Percentiles rank a stretch among this genome's conserved stretches.
Conservation (phyloP, 371 early-diverging fungal species). For the Modicella reniformis region DNA sequence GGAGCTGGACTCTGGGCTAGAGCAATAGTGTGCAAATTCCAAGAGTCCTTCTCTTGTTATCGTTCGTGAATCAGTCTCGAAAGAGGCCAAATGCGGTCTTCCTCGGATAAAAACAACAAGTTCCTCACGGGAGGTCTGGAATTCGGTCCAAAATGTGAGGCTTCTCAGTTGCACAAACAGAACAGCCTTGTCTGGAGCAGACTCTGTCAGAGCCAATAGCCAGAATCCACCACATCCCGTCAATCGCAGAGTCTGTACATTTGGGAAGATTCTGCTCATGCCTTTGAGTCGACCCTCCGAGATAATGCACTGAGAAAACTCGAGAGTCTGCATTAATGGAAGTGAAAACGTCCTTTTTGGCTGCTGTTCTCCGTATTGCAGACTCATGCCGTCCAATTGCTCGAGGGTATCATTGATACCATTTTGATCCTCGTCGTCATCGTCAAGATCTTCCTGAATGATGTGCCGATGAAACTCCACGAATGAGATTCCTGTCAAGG, state of each 20-base stretch:
- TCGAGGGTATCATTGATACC: neutral
- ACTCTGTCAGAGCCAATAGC: neutral
- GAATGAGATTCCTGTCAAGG: too few relatives aligned
- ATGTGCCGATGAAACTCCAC: too few relatives aligned
- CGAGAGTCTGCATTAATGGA: slow-evolving; percentile 10
- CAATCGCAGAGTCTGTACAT: neutral
- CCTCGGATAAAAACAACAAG: too few relatives aligned
- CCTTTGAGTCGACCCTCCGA: neutral
- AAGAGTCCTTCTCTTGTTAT: too few relatives aligned
- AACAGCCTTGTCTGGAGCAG: too few relatives aligned
- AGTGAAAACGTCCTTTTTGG: too few relatives aligned
- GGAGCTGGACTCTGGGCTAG: too few relatives aligned
- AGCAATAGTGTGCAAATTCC: too few relatives aligned
- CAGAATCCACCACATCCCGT: neutral
- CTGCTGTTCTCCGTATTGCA: neutral
- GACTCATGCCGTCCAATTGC: too few relatives aligned
- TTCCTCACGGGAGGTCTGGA: neutral
- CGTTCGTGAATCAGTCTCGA: too few relatives aligned
- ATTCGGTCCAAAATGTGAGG: slow-evolving; percentile 3
- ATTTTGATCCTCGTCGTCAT: neutral
- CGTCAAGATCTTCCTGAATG: neutral
- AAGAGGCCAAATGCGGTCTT: too few relatives aligned
- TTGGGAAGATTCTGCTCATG: slow-evolving; percentile 11
- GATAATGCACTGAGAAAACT: slow-evolving; percentile 1
- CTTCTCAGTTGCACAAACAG: slow-evolving; percentile 12